phyloP scores from a whole-genome alignment of 192 early-diverging fungal genomes.

The Mortierella hygrophila region DNA sequence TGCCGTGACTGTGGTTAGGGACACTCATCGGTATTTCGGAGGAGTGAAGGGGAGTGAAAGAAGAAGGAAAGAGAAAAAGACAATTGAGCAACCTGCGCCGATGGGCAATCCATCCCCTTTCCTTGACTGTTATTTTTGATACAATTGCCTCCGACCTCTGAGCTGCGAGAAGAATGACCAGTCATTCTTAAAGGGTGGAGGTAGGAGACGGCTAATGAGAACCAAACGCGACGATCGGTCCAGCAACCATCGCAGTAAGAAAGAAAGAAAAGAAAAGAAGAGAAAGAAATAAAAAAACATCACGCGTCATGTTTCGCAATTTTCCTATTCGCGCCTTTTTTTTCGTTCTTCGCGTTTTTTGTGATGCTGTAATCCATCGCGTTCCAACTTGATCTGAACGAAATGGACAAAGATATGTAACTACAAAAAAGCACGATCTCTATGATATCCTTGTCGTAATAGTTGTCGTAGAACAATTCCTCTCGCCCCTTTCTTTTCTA shows the following conservation, averaged over 20 bases:
- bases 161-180: no score
- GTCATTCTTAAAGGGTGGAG: no score
- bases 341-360: neutral
- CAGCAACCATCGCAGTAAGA: no score
- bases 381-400: slow-evolving; percentile 15
- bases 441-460: neutral
- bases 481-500: no score
- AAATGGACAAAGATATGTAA: neutral
- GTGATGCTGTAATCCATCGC: neutral
- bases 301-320: neutral
- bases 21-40: neutral
- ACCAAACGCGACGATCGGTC: no score
- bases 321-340: neutral
- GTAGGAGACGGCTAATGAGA: no score
- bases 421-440: neutral
- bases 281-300: neutral
- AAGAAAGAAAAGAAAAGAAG: neutral
- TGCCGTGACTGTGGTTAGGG: slow-evolving; percentile 14
- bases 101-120: neutral
- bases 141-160: no score
- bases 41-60: neutral
- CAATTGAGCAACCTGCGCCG: neutral
- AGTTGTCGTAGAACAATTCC: no score
- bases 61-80: neutral
- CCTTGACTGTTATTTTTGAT: no score